A percentile compares a stretch with the other conserved stretches of the same genome.
phyloP scores from a whole-genome alignment of 2,329 filamentous ascomycete species.

The Trichoderma polysporum region DNA sequence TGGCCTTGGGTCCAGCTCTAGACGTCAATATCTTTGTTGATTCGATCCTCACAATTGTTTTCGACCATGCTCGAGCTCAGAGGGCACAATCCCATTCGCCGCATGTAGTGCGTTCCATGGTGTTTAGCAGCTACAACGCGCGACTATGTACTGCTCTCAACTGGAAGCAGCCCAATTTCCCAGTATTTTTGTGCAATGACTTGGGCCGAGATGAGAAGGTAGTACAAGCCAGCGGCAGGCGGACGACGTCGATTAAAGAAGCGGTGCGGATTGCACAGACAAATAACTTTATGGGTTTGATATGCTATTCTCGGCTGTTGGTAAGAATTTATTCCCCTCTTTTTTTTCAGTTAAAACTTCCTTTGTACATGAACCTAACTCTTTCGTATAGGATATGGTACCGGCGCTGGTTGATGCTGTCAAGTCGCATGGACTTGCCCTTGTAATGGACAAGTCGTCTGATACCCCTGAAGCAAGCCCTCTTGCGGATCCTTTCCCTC shows the following conservation, averaged over 20 bases:
- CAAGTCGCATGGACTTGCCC: constrained; percentile 87
- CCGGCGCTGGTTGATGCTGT: constrained; percentile 89
- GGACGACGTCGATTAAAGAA: constrained; percentile 87
- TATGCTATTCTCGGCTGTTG: constrained; percentile 83
- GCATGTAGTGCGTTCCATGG: constrained; percentile 77
- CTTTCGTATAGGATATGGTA: constrained; percentile 71
- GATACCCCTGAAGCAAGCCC: constrained; percentile 45
- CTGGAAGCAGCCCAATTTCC: constrained; percentile 99
- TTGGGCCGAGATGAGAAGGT: constrained; percentile 63
- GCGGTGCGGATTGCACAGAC: constrained; percentile 87
- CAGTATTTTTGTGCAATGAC: constrained; percentile 92
- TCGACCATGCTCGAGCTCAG: constrained; percentile 78
- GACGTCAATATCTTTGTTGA: constrained; percentile 89
- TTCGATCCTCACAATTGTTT: constrained; percentile 78
- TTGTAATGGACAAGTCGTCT: constrained; percentile 83
- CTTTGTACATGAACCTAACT: neutral
- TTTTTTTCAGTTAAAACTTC: too few species aligned
- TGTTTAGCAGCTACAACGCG: constrained; percentile 91
- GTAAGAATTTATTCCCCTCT: constrained; percentile 49
- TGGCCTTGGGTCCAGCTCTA: constrained; percentile 70
- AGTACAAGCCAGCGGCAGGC: constrained; percentile 60
- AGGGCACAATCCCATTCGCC: constrained; percentile 62
- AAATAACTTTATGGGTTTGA: constrained; percentile 97
- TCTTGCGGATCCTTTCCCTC: constrained; percentile 52
- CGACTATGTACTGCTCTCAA: constrained; percentile 91